A percentile compares a stretch with the other conserved stretches of the same genome.
These are phyloP conservation scores for Zasmidium angulare DNA, from an alignment of 2,329 filamentous ascomycete genomes.

Conservation along the genomic window DNA sequence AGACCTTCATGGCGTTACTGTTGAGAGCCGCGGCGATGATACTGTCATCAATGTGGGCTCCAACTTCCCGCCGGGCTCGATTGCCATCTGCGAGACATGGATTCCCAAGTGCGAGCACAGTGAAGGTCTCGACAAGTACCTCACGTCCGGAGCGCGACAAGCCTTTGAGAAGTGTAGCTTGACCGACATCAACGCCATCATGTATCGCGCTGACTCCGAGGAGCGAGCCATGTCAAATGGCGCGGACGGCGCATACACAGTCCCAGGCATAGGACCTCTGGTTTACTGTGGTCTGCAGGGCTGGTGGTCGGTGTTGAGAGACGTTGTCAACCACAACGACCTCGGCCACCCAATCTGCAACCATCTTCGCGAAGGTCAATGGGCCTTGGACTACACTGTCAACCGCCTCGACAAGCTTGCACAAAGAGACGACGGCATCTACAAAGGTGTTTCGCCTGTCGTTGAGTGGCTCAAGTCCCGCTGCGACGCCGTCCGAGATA, in stretches of 20 bases:
- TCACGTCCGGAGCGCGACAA: slow-evolving; percentile 75
- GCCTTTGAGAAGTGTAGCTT: slow-evolving; percentile 75
- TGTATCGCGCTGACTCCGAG: slow-evolving; percentile 91
- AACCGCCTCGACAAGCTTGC: slow-evolving; percentile 71
- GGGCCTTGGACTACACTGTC: slow-evolving; percentile 86
- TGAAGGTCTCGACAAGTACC: slow-evolving; percentile 78
- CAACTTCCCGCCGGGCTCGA: slow-evolving; percentile 87
- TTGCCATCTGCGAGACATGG: slow-evolving; percentile 94
- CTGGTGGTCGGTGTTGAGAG: slow-evolving; percentile 90
- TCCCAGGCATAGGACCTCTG: slow-evolving; percentile 79
- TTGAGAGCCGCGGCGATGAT: slow-evolving; percentile 70
- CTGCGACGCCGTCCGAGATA: slow-evolving; percentile 78
- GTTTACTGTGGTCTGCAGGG: slow-evolving; percentile 97
- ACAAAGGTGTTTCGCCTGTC: slow-evolving; percentile 62
- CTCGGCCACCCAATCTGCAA: slow-evolving; percentile 91
- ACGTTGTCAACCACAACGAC: slow-evolving; percentile 84
- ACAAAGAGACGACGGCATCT: slow-evolving; percentile 54
- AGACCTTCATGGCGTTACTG: slow-evolving; percentile 69
- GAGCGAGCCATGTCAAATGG: slow-evolving; percentile 77
- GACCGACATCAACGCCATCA: slow-evolving; percentile 82
- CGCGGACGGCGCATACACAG: slow-evolving; percentile 81
- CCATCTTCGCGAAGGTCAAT: slow-evolving; percentile 85
- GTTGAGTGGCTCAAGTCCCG: slow-evolving; percentile 78
- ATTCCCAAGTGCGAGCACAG: slow-evolving; percentile 85
- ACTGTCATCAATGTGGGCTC: slow-evolving; percentile 79